Percentiles rank a stretch among this genome's conserved stretches.
Conservation (phyloP, 176 grass and related monocot species). For the Miscanthus lutarioriparius region DNA sequence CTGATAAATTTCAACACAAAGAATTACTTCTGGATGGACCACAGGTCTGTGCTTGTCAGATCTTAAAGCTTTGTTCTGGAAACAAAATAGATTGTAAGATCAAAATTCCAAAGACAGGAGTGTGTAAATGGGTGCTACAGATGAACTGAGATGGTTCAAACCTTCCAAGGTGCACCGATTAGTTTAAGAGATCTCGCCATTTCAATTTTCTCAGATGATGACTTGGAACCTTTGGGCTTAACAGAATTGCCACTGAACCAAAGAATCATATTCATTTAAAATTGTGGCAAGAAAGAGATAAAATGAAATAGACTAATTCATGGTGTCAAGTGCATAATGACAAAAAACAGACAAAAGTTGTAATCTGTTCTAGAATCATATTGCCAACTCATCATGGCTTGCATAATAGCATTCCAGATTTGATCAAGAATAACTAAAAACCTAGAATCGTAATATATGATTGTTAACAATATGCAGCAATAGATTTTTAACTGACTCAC, state of each 20-base stretch:
- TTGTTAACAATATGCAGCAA: background rate
- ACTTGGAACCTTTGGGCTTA: slow-evolving; percentile 44
- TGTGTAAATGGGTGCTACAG: slow-evolving; percentile 26
- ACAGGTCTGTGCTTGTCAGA: slow-evolving; percentile 62
- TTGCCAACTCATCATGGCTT: background rate
- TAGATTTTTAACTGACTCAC: slow-evolving; percentile 32
- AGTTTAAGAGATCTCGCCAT: slow-evolving; percentile 75
- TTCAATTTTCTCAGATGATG: slow-evolving; percentile 55
- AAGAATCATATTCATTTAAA: slow-evolving; percentile 18
- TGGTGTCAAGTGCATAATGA: slow-evolving; percentile 26
- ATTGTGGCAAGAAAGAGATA: slow-evolving; percentile 15
- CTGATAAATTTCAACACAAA: slow-evolving; percentile 89
- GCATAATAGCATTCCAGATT: slow-evolving; percentile 14
- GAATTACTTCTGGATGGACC: slow-evolving; percentile 70
- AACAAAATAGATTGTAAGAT: slow-evolving; percentile 17
- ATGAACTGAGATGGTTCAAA: slow-evolving; percentile 17
- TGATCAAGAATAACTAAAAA: background rate
- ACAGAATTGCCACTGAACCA: slow-evolving; percentile 64
- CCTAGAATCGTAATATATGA: background rate
- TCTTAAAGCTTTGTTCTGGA: slow-evolving; percentile 54
- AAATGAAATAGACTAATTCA: slow-evolving; percentile 3
- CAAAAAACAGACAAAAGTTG: background rate
- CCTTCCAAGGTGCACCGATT: slow-evolving; percentile 63
- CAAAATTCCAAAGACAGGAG: background rate
- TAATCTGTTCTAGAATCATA: slow-evolving; percentile 6